Evolutionary conservation across 495 filamentous ascomycete genomes (phyloP).

Genomic region (Antarctomyces pellizariae): DNA sequence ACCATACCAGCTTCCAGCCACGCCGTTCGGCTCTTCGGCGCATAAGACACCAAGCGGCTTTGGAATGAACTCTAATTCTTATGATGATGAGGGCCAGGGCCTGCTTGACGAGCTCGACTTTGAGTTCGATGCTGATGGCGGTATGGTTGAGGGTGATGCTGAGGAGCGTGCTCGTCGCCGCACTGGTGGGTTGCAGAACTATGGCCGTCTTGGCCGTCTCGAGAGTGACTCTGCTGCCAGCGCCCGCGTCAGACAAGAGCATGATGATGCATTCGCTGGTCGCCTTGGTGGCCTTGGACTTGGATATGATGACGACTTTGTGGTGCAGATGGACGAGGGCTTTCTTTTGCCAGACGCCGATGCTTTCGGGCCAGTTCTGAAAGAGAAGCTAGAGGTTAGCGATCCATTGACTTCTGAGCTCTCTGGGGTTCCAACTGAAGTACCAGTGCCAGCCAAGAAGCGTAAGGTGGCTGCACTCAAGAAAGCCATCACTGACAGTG

Average conservation of each 20-base stretch:
- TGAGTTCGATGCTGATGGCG: slow-evolving; percentile 14
- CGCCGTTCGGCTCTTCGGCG: slow-evolving; percentile 7
- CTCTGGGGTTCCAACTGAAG: slow-evolving; percentile 11
- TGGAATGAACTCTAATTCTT: slow-evolving; percentile 3
- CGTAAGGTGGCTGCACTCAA: too few relatives aligned
- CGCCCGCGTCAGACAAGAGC: slow-evolving; percentile 17
- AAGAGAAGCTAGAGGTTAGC: slow-evolving; percentile 2
- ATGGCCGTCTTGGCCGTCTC: too few relatives aligned
- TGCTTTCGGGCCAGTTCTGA: slow-evolving; percentile 12
- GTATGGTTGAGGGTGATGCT: slow-evolving; percentile 10
- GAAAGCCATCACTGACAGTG: too few relatives aligned
- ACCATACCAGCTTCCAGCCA: slow-evolving; percentile 9
- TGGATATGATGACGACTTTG: slow-evolving; percentile 8
- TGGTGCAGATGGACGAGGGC: slow-evolving; percentile 11
- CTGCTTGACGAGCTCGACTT: slow-evolving; percentile 11
- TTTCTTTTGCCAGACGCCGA: slow-evolving; percentile 16
- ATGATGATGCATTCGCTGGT: slow-evolving; percentile 14
- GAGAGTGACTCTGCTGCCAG: slow-evolving; percentile 19
- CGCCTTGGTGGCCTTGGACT: slow-evolving; percentile 12
- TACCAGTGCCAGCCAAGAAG: slow-evolving; percentile 3
- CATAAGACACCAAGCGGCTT: slow-evolving; percentile 4
- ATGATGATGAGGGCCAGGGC: slow-evolving; percentile 10
- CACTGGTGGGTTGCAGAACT: slow-evolving; percentile 1
- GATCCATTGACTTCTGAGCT: slow-evolving; percentile 8
- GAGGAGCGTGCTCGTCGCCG: slow-evolving; percentile 6